Evolutionary conservation across 2,329 filamentous ascomycete genomes (phyloP).

Genomic region (Gaeumannomyces tritici): DNA sequence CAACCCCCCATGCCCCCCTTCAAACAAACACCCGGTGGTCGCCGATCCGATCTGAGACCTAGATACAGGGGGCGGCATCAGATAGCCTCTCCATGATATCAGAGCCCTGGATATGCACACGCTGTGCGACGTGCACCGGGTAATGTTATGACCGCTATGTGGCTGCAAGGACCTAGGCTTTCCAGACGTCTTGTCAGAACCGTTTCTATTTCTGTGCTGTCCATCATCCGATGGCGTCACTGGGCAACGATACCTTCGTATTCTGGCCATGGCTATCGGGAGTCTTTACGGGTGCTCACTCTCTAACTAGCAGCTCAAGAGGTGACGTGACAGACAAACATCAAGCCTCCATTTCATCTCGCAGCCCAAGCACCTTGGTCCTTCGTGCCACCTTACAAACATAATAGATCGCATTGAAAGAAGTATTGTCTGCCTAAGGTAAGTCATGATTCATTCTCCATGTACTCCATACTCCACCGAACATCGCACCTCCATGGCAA

Average conservation of each 20-base stretch:
- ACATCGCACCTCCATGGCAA: background rate
- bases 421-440: background rate
- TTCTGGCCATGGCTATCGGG: background rate
- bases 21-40: background rate
- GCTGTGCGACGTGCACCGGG: background rate
- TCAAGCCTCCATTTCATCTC: no score
- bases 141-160: background rate
- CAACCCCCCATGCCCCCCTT: no score
- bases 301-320: no score
- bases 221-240: background rate
- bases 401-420: background rate
- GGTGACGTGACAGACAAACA: background rate
- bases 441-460: background rate
- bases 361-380: background rate
- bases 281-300: background rate
- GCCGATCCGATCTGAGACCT: background rate
- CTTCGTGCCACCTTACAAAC: background rate
- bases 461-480: background rate
- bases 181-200: no score
- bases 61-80: background rate
- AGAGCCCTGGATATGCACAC: background rate
- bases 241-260: background rate
- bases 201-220: background rate
- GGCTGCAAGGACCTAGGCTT: background rate
- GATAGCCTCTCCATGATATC: background rate